Conservation (phyloP, 2,329 filamentous ascomycete genomes). For the Fusarium solani-melongenae region DNA sequence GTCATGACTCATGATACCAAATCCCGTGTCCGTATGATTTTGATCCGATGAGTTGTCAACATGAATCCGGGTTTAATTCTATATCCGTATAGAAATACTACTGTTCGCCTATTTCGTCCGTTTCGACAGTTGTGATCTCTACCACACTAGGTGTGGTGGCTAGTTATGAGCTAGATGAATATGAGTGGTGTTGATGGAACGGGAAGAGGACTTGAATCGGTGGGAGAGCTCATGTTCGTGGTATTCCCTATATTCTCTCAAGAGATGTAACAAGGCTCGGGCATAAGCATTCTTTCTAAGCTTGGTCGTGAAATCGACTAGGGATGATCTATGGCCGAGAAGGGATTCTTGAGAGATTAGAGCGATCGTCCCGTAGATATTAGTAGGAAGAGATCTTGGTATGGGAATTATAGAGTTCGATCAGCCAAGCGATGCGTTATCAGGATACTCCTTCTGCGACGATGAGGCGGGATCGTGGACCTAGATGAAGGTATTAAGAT, state of each 20-base stretch:
- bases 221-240: background rate
- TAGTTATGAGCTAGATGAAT: background rate
- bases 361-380: background rate
- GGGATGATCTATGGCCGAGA: background rate
- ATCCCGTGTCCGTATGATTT: background rate
- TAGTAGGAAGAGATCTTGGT: background rate
- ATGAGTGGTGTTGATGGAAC: background rate
- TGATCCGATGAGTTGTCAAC: no score
- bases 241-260: background rate
- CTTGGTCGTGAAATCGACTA: background rate
- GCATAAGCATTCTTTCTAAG: background rate
- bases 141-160: background rate
- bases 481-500: background rate
- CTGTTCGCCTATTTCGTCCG: accelerated
- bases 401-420: background rate
- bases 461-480: background rate
- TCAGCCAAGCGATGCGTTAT: background rate
- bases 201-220: background rate
- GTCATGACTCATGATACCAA: background rate
- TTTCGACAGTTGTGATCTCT: background rate
- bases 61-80: background rate
- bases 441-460: background rate
- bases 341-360: background rate
- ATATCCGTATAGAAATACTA: no score
- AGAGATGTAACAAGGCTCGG: background rate